Conservation (phyloP, 805 yeast species). For the Metschnikowia santaceciliae region DNA sequence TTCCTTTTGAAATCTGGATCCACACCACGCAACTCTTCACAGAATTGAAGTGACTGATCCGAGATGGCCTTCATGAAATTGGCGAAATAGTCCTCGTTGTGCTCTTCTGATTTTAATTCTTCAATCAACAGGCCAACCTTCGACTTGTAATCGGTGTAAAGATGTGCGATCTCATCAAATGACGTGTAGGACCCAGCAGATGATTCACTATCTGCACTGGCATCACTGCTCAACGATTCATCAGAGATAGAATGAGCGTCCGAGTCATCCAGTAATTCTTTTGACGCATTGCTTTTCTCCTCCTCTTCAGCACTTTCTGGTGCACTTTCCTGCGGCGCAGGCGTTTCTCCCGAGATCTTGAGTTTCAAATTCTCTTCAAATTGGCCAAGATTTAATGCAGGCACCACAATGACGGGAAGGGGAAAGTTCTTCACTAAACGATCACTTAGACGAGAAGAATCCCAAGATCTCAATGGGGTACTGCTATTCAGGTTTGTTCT, state of each 20-base stretch:
- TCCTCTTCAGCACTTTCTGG: neutral
- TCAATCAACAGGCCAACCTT: slow-evolving; percentile 18
- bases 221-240: slow-evolving; percentile 15
- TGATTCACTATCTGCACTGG: slow-evolving; percentile 21
- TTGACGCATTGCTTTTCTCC: neutral
- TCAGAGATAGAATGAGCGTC: slow-evolving; percentile 14
- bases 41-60: slow-evolving; percentile 32
- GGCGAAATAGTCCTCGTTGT: slow-evolving; percentile 27
- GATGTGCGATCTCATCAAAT: slow-evolving; percentile 35
- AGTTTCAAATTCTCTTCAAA: slow-evolving; percentile 46
- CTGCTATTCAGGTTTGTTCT: slow-evolving; percentile 41
- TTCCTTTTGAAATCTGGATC: slow-evolving; percentile 38
- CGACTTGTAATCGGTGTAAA: slow-evolving; percentile 28
- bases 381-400: slow-evolving; percentile 53
- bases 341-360: slow-evolving; percentile 18
- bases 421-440: slow-evolving; percentile 60
- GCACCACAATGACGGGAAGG: slow-evolving; percentile 64
- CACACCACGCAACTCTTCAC: slow-evolving; percentile 32
- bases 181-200: slow-evolving; percentile 35
- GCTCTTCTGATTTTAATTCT: slow-evolving; percentile 11
- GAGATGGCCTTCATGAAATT: slow-evolving; percentile 27
- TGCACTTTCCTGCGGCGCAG: neutral
- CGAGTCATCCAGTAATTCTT: slow-evolving; percentile 5
- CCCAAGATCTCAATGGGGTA: slow-evolving; percentile 58
- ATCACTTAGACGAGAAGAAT: slow-evolving; percentile 58